Evolutionary conservation across 2,329 filamentous ascomycete species (phyloP).

Genomic region (Didymella exigua): DNA sequence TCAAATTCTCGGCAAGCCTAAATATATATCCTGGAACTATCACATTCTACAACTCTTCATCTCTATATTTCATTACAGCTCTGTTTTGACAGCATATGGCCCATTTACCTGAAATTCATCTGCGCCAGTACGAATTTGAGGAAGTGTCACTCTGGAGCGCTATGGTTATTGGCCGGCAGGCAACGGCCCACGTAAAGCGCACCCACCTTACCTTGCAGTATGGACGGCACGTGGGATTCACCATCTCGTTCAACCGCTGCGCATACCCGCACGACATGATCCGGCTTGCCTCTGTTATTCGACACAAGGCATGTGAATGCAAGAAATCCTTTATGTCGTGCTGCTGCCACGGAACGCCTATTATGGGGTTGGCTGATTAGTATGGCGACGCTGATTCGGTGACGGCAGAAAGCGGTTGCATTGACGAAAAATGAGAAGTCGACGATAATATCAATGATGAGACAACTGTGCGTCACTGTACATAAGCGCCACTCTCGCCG

Average conservation of each 20-base stretch:
- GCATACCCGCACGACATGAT: slow-evolving; percentile 3
- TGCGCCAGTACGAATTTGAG: background rate
- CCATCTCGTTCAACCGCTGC: slow-evolving; percentile 2
- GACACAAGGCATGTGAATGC: background rate
- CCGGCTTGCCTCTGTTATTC: background rate
- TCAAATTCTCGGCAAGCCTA: background rate
- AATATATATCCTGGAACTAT: background rate
- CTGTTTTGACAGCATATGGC: background rate
- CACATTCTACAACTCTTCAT: background rate
- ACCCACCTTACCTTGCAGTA: background rate
- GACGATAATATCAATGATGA: background rate
- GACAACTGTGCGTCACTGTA: background rate
- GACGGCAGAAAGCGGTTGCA: background rate
- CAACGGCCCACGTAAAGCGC: background rate
- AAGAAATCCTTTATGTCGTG: background rate
- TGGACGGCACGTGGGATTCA: slow-evolving; percentile 1
- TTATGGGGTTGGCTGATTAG: background rate
- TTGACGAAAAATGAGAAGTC: background rate
- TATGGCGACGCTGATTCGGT: slow-evolving; percentile 2
- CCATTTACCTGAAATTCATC: background rate
- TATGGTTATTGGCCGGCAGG: background rate
- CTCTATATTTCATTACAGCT: background rate
- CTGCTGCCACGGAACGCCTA: background rate
- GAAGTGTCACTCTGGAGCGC: background rate
- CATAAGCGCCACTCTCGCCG: background rate